Conservation (phyloP, 2,329 filamentous ascomycete genomes). For the Dactylella cylindrospora region DNA sequence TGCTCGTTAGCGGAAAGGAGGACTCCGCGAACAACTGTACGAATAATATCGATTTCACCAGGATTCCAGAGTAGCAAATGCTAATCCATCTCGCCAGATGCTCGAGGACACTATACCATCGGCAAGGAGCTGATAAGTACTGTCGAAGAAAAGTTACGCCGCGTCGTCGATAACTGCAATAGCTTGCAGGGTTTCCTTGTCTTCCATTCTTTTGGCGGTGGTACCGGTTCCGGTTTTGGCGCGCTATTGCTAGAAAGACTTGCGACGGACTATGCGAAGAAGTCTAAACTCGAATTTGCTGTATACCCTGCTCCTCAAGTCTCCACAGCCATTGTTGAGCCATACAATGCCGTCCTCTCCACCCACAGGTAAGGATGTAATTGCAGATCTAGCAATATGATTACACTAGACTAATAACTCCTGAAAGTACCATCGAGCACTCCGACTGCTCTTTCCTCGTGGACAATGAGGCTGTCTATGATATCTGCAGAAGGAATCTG, state of each 20-base stretch:
- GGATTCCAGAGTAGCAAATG: neutral
- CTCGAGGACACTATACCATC: conserved; percentile 68
- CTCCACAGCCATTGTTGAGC: conserved; percentile 68
- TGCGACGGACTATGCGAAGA: conserved; percentile 67
- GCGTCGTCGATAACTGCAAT: conserved; percentile 67
- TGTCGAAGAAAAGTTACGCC: conserved; percentile 66
- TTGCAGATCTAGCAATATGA: conserved; percentile 50
- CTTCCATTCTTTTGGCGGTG: conserved; percentile 69
- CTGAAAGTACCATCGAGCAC: conserved; percentile 63
- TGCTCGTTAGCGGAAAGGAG: conserved; percentile 68
- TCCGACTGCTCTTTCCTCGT: conserved; percentile 69
- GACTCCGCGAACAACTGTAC: conserved; percentile 69
- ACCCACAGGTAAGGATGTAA: conserved; percentile 52
- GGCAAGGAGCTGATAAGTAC: conserved; percentile 67
- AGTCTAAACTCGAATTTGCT: conserved; percentile 68
- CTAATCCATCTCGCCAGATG: conserved; percentile 54
- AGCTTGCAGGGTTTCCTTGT: conserved; percentile 68
- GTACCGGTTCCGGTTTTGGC: conserved; percentile 68
- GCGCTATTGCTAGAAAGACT: conserved; percentile 66
- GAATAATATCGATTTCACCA: conserved; percentile 47
- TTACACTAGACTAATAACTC: conserved; percentile 53
- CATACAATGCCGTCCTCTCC: conserved; percentile 66
- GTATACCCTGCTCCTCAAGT: conserved; percentile 67
- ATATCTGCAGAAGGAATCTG: conserved; percentile 66
- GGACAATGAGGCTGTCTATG: conserved; percentile 69